Conservation (phyloP, 495 filamentous ascomycete genomes). For the Penicillium egyptiacum region DNA sequence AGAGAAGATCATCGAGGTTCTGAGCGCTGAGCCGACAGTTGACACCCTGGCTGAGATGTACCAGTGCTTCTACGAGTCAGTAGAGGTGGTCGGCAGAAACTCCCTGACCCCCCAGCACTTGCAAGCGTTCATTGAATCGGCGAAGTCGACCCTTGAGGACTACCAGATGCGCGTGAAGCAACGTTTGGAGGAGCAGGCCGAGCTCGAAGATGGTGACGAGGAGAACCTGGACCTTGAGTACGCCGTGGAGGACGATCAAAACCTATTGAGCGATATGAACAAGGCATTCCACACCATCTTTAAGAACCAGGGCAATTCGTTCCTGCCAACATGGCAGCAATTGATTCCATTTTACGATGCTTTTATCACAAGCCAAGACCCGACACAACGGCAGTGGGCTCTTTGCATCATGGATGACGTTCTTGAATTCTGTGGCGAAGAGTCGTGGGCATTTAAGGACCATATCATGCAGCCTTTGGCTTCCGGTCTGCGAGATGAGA, state of each 20-base stretch:
- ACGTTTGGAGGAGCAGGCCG: slow-evolving; percentile 74
- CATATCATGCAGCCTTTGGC: slow-evolving; percentile 85
- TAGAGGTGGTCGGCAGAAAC: slow-evolving; percentile 86
- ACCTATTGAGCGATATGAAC: slow-evolving; percentile 98
- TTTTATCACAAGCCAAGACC: slow-evolving; percentile 80
- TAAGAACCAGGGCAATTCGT: slow-evolving; percentile 84
- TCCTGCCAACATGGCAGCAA: slow-evolving; percentile 84
- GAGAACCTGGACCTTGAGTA: slow-evolving; percentile 65
- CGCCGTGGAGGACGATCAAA: slow-evolving; percentile 97
- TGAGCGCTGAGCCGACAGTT: slow-evolving; percentile 92
- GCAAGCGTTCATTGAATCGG: slow-evolving; percentile 80
- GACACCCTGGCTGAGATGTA: slow-evolving; percentile 99
- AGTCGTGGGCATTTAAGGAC: slow-evolving; percentile 77
- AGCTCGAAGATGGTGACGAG: slow-evolving; percentile 81
- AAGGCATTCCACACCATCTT: slow-evolving; percentile 99
- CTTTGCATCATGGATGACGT: slow-evolving; percentile 99
- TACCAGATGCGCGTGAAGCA: slow-evolving; percentile 81
- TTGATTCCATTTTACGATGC: slow-evolving; percentile 79
- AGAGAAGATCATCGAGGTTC: slow-evolving; percentile 87
- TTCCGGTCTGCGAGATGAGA: slow-evolving; percentile 75
- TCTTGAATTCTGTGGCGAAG: slow-evolving; percentile 88
- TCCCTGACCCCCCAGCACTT: slow-evolving; percentile 77
- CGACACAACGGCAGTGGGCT: slow-evolving; percentile 96
- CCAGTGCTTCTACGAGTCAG: slow-evolving; percentile 98
- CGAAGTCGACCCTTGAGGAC: slow-evolving; percentile 80